These are phyloP conservation scores for Aspergillus conjunctus DNA, from an alignment of 495 filamentous ascomycete species.

Conservation along the genomic window DNA sequence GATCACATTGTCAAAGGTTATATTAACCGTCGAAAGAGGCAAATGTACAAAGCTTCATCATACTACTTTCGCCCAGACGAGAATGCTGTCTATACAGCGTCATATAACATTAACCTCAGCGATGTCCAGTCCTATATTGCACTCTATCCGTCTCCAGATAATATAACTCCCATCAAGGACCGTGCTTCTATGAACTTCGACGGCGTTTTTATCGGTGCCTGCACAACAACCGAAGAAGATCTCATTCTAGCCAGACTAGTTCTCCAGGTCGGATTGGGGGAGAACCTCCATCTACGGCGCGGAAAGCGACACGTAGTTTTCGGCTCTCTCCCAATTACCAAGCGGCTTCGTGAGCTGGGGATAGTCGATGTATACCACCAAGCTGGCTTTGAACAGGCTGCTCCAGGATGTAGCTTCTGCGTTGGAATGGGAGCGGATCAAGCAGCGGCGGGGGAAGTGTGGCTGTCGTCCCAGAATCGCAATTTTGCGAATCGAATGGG, in stretches of 20 bases:
- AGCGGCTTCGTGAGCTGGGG: constrained; percentile 35
- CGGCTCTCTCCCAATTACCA: constrained; percentile 42
- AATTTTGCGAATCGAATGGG: constrained; percentile 55
- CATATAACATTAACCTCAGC: constrained; percentile 39
- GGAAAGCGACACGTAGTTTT: constrained; percentile 45
- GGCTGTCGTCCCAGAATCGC: constrained; percentile 50
- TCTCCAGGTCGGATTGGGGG: constrained; percentile 38
- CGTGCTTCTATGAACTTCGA: constrained; percentile 36
- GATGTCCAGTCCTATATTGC: constrained; percentile 43
- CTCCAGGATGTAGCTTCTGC: constrained; percentile 51
- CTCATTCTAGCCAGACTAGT: constrained; percentile 45
- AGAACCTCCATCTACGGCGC: constrained; percentile 28
- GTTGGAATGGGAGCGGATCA: constrained; percentile 48
- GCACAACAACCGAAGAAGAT: constrained; percentile 52
- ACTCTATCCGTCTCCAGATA: constrained; percentile 45
- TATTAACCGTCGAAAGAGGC: constrained; percentile 31
- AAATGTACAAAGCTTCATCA: constrained; percentile 30
- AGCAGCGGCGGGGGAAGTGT: constrained; percentile 44
- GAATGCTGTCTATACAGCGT: constrained; percentile 42
- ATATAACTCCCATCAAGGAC: constrained; percentile 46
- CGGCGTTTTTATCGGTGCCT: constrained; percentile 54
- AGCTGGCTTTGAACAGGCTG: constrained; percentile 45
- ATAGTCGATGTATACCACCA: constrained; percentile 40
- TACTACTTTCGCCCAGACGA: constrained; percentile 43
- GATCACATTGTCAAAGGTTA: constrained; percentile 40